These are phyloP conservation scores for Pulveroboletus sp. DNA, from an alignment of 768 basidiomycete genomes.

Conservation along the genomic window DNA sequence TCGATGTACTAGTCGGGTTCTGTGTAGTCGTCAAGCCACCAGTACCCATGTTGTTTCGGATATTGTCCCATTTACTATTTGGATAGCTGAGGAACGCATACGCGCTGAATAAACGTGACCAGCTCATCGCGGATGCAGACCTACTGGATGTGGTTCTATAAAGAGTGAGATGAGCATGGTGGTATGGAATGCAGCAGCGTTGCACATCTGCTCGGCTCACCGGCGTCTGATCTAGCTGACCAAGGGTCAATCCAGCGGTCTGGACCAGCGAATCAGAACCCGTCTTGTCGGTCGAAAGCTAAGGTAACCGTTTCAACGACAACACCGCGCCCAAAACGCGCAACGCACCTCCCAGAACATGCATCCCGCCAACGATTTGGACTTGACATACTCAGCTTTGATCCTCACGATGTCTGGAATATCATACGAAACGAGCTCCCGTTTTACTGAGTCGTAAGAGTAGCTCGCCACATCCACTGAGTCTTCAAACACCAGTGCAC, in stretches of 20 bases:
- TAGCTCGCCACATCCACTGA: conserved; percentile 67
- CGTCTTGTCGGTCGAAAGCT: conserved; percentile 57
- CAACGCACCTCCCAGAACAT: conserved; percentile 65
- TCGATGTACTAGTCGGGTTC: conserved; percentile 19
- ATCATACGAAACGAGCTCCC: conserved; percentile 74
- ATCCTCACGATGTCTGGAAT: conserved; percentile 58
- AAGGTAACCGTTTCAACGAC: neutral
- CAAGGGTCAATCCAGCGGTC: conserved; percentile 43
- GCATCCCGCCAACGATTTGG: conserved; percentile 57
- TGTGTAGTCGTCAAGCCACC: conserved; percentile 14
- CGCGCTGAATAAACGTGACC: neutral
- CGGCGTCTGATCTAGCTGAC: conserved; percentile 51
- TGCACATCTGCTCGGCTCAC: conserved; percentile 15
- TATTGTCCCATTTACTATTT: conserved; percentile 67
- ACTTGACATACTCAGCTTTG: conserved; percentile 65
- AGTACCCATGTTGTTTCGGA: conserved; percentile 57
- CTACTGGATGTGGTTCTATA: conserved; percentile 56
- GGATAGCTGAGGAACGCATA: conserved; percentile 43
- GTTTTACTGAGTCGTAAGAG: conserved; percentile 64
- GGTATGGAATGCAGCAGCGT: neutral
- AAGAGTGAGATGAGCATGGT: neutral
- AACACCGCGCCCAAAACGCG: neutral
- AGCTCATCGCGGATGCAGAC: neutral
- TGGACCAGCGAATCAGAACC: conserved; percentile 56
- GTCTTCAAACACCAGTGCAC: conserved; percentile 62